Conservation (phyloP, 1,284 basidiomycete genomes). For the Sanghuangporus weigelae region DNA sequence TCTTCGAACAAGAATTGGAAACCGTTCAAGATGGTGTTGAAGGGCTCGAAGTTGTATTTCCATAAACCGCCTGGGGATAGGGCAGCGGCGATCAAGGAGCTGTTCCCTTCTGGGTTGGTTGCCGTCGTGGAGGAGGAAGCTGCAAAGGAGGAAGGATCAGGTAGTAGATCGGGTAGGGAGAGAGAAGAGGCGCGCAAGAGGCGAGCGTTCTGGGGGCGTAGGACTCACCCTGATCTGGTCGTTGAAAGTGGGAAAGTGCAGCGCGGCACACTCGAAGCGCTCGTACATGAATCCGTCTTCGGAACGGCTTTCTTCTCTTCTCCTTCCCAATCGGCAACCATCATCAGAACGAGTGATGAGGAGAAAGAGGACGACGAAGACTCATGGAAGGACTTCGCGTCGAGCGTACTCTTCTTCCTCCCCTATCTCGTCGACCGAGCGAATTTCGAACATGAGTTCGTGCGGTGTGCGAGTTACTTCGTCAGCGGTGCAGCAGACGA, state of each 20-base stretch:
- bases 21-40: constrained; percentile 73
- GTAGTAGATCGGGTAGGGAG: constrained; percentile 21
- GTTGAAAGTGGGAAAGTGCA: constrained; percentile 40
- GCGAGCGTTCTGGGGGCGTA: constrained; percentile 73
- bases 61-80: constrained; percentile 76
- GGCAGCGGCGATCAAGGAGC: constrained; percentile 53
- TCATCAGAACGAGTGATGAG: not conserved
- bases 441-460: constrained; percentile 65
- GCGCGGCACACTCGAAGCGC: constrained; percentile 68
- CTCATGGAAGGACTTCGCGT: constrained; percentile 57
- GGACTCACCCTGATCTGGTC: constrained; percentile 66
- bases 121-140: constrained; percentile 49
- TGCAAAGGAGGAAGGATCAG: constrained; percentile 24
- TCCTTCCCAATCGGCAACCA: not conserved
- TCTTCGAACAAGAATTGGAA: constrained; percentile 66
- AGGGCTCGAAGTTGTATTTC: constrained; percentile 77
- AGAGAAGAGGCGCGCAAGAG: constrained; percentile 42
- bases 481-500: constrained; percentile 52
- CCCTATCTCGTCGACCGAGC: constrained; percentile 49
- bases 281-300: constrained; percentile 75
- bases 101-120: constrained; percentile 64
- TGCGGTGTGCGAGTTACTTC: constrained; percentile 58
- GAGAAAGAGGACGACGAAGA: not conserved
- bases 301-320: constrained; percentile 52
- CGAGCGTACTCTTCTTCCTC: constrained; percentile 50